Base-by-base conservation (phyloP, 495 filamentous ascomycete species). In the Xylaria cubensis region DNA sequence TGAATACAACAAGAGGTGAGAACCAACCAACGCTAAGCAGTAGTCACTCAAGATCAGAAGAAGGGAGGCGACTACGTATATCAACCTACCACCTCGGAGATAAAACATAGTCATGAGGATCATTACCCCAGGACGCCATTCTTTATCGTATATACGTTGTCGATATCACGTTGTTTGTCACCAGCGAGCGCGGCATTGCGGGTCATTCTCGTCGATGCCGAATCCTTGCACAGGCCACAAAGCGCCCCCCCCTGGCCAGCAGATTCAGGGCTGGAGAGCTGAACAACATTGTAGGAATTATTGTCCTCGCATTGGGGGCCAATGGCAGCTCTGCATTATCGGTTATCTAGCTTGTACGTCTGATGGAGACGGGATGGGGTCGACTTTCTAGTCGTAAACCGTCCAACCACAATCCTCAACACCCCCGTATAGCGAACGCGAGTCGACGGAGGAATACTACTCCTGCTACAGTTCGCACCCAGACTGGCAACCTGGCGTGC, bases 331-430 rank as follows among this genome's bases (percentile, higher is more conserved):
- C 19, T 51, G 71, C 51, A 55, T 68, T 21, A 67, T 72, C 68
- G 75, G 71, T 67, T 15, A 67, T 72, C 36, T 73, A 72, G 62
- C 69, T 73, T 73, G 67, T 66, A 64, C 62, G 62, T 66, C 62
- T 58, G 62, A 72, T 72, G 62, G 70, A 46, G 70, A 62, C 70
- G 48, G 53, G 73, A 75, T 73, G 72, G 73, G 75, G 73, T 73
- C 66, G 72, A 72, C 68, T 26, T 46, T 9, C 46, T n/a, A 21
- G 32, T 80, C 83, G 82, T 85, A 85, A 83, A 76, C 65, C 64
- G 76, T 82, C 83, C 83, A 85, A 85, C 81, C 82, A 83, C 78
- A 79, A 50, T 17, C 29, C 50, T 34, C 48, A 56, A 72, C 34
- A 63, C 62, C 70, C 62, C 69, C 13, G 41, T 42, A 58, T 63